Evolutionary conservation across 106 monocot species (phyloP), one percentile per base, ranked within the genome.

Genomic region (Hemerocallis citrina): DNA sequence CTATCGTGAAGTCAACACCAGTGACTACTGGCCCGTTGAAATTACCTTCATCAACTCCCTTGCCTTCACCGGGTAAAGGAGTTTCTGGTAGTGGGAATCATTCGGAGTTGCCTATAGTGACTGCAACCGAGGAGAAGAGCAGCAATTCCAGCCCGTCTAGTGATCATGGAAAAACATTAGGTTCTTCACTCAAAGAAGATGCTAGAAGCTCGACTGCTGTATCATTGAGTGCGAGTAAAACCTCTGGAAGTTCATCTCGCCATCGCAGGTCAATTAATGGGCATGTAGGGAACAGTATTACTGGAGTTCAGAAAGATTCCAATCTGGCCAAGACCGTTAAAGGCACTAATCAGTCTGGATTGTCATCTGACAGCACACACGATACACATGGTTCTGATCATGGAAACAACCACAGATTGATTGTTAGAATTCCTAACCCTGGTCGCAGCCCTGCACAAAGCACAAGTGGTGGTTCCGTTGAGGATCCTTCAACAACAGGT

Each of bases 101-200:
- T 50, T 21, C 72, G 11, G 92, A 92, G 22, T 25, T 76, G 55
- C 82, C 79, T 28, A 25, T 58, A 44, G 25, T 66, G 38, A 11
- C 74, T 30, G 76, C 66, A 0, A 83, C 82, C 59, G 93, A 94
- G 52, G 93, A 89, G 65, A 89, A 85, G 68, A 94, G 89, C 73
- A 89, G 79, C 47, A 72, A 85, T 57, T 94, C 89, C 11, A 82
- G 85, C 64, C 82, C 85, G 60, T 91, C 84, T 20, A 78, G 77
- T 67, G 81, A 88, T 49, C 82, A 79, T 46, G 77, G 59, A 19
- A 89, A 82, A 72, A 46, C 35, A 30, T 49, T 36, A 14, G 69
- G 77, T 47, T 71, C 83, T 56, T 72, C 85, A 23, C 69, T 59
- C 54, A 93, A 83, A 42, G 93, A 93, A 47, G 95, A 95, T 51